phyloP scores from a whole-genome alignment of 768 basidiomycete species.

The Sarcomyxa edulis region DNA sequence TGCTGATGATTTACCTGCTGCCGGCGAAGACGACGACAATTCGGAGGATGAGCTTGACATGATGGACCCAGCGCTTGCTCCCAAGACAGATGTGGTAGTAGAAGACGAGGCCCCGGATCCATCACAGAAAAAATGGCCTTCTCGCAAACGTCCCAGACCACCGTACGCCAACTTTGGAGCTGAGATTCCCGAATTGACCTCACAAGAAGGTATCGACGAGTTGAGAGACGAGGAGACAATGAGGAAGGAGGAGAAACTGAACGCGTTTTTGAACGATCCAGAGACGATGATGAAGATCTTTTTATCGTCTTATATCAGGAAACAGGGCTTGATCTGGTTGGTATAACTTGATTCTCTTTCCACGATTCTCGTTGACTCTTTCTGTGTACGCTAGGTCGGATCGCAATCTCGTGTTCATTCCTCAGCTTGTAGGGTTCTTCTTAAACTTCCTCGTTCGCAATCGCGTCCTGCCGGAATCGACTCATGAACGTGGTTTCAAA shows the following conservation, averaged over 20 bases:
- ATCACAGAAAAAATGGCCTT: conserved; percentile 1
- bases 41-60: conserved; percentile 23
- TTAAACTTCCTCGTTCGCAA: conserved; percentile 55
- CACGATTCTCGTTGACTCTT: background rate
- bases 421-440: conserved; percentile 56
- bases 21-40: conserved; percentile 22
- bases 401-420: conserved; percentile 42
- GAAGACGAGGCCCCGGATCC: background rate
- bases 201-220: conserved; percentile 30
- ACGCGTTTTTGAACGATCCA: conserved; percentile 57
- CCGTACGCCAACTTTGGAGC: conserved; percentile 33
- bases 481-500: conserved; percentile 39
- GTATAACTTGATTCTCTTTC: conserved; percentile 12
- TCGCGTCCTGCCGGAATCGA: conserved; percentile 43
- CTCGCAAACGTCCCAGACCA: conserved; percentile 25
- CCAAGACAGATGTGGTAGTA: too few species aligned
- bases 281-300: conserved; percentile 56
- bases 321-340: conserved; percentile 69
- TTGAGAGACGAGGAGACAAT: conserved; percentile 31
- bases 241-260: conserved; percentile 36
- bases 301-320: conserved; percentile 63
- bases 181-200: conserved; percentile 24
- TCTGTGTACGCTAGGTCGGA: conserved; percentile 31
- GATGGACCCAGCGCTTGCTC: too few species aligned
- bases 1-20: conserved; percentile 14